Base-by-base conservation (phyloP, 768 basidiomycete genomes). In the Mycena sanguinolenta region DNA sequence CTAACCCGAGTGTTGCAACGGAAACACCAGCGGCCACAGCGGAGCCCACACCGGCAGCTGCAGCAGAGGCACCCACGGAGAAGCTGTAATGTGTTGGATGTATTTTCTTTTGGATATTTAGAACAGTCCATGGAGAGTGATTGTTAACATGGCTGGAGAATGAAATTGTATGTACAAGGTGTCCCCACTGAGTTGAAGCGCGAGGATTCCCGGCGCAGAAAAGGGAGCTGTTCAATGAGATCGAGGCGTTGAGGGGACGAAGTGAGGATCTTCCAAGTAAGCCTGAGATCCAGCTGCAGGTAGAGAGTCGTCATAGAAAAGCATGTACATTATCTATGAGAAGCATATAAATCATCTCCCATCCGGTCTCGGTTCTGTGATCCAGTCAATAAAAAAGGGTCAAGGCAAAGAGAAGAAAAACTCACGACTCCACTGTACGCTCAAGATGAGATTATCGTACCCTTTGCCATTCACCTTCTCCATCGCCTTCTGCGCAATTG, bases 401-500 rank as follows among this genome's bases (percentile, higher is more conserved):
- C 36, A 16, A 4, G 59, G 59, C 42, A 32, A 28, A 44, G 54
- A 16, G 19, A 64, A 53, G 53, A 46, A 27, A 32, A 60, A 85
- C 88, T 84, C 58, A 89, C 88, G 88, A 81, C 87, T 88, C 88
- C 88, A 89, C 67, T 88, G 87, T 17, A 89, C 88, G 74, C 86
- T 89, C 73, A 89, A 73, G 73, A 98, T 98, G 69, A 98, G 83
- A 78, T 95, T 97, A 80, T 97, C 95, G 76, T 97, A 98, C 25
- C 95, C 96, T 76, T 89, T 89, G 28, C 97, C 97, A 76, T 98
- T 87, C 73, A 96, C 91, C 82, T 96, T 97, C 76, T 94, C 91
- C 84, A 98, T 92, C 50, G 98, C 98, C 77, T 85, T 88, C 82
- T 97, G 94, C 23, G 95, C 98, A 62, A 86, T 84, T 14, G 88